These are phyloP conservation scores for Plasmodium fragile DNA, from an alignment of 169 alveolate species.

Conservation along the genomic window DNA sequence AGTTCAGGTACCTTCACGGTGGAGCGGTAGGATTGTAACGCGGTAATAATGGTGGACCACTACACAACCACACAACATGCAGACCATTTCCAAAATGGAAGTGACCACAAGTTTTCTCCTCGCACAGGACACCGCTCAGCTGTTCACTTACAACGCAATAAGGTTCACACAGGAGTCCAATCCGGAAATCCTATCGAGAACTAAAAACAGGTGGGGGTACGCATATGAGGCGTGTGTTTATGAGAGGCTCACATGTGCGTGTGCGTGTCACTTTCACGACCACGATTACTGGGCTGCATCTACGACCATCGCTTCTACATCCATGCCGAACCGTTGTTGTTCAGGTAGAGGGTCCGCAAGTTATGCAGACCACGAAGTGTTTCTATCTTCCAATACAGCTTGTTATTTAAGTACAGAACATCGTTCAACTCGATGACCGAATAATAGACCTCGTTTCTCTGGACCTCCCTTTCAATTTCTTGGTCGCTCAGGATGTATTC, in stretches of 20 bases:
- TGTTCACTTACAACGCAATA: constrained; percentile 61
- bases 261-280: background rate
- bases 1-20: constrained; percentile 35
- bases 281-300: background rate
- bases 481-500: constrained; percentile 42
- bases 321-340: constrained; percentile 44
- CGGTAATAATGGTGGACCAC: background rate
- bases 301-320: background rate
- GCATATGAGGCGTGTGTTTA: background rate
- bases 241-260: background rate
- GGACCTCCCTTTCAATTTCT: constrained; percentile 41
- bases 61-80: background rate
- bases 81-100: background rate
- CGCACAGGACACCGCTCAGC: background rate
- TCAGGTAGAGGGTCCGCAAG: constrained; percentile 61
- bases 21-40: background rate
- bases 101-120: background rate
- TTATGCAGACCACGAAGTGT: constrained; percentile 22
- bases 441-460: constrained; percentile 53
- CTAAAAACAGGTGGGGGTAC: constrained; percentile 16
- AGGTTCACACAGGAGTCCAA: constrained; percentile 51
- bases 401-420: constrained; percentile 66
- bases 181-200: constrained; percentile 45
- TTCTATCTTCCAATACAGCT: constrained; percentile 36
- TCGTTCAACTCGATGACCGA: constrained; percentile 62